These are phyloP conservation scores for Dictyostelium brefeldianum DNA, from an alignment of 78 protist genomes.

Conservation along the genomic window DNA sequence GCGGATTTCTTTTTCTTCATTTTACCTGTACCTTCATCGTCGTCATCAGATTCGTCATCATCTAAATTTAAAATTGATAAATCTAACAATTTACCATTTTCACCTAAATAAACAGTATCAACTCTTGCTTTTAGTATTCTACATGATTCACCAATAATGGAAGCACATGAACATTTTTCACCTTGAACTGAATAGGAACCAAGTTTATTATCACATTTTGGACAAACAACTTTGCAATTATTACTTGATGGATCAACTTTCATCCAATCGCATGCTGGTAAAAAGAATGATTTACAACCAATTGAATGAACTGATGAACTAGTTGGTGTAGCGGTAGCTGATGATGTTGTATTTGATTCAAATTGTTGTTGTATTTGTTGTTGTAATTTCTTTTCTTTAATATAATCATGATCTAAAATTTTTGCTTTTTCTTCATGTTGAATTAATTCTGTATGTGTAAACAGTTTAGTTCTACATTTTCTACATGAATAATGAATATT, in stretches of 20 bases:
- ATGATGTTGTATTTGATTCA: background rate
- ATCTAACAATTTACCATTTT: conserved; percentile 50
- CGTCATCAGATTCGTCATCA: conserved; percentile 16
- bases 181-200: conserved; percentile 23
- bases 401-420: conserved; percentile 39
- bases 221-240: conserved; percentile 24
- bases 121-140: conserved; percentile 42
- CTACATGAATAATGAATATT: conserved; percentile 51
- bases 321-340: background rate
- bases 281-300: conserved; percentile 53
- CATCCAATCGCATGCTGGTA: conserved; percentile 17
- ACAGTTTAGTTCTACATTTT: conserved; percentile 59
- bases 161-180: conserved; percentile 67
- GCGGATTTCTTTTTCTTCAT: conserved; percentile 28
- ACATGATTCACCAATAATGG: background rate
- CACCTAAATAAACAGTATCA: conserved; percentile 31
- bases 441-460: conserved; percentile 7
- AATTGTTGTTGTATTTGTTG: background rate
- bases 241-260: background rate
- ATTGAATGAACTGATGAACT: background rate
- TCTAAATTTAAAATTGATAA: background rate
- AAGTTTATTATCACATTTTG: conserved; percentile 40
- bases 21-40: background rate
- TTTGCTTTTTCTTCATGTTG: conserved; percentile 46
- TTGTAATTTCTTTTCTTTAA: conserved; percentile 3